A percentile compares a stretch with the other conserved stretches of the same genome.
Conservation (phyloP, 441 rosid species). For the Euphorbia schlechtendalii region DNA sequence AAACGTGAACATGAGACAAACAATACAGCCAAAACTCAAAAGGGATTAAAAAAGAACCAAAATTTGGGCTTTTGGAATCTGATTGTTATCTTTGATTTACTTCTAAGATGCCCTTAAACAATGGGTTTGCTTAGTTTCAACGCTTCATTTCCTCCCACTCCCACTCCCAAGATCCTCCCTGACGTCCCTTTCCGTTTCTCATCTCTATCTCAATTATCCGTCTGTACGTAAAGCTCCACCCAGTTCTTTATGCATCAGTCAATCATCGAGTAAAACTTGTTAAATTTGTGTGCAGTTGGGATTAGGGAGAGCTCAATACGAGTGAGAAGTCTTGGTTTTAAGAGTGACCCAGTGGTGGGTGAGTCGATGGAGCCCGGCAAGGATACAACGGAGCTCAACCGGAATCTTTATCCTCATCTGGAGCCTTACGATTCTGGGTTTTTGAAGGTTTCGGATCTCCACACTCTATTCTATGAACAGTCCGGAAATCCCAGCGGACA, state of each 20-base stretch:
- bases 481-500: slow-evolving; percentile 86
- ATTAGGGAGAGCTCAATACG: slow-evolving; percentile 23
- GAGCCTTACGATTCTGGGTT: slow-evolving; percentile 65
- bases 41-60: not conserved
- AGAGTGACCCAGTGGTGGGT: slow-evolving; percentile 27
- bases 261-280: not conserved
- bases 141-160: not conserved
- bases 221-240: slow-evolving; percentile 15
- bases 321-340: slow-evolving; percentile 22
- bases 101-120: not conserved
- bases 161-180: not conserved
- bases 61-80: slow-evolving; percentile 8
- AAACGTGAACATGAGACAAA: not conserved
- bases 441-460: slow-evolving; percentile 77
- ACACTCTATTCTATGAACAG: slow-evolving; percentile 74
- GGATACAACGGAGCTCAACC: slow-evolving; percentile 32
- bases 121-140: slow-evolving; percentile 17
- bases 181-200: not conserved
- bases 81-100: not conserved
- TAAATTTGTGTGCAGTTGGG: not conserved
- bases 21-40: not conserved
- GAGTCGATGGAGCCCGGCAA: slow-evolving; percentile 40
- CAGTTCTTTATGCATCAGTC: not conserved
- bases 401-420: slow-evolving; percentile 44
- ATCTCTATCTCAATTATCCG: slow-evolving; percentile 6